Evolutionary conservation across 176 grass and related monocot genomes (phyloP).

Genomic region (Zoysia pacifica): DNA sequence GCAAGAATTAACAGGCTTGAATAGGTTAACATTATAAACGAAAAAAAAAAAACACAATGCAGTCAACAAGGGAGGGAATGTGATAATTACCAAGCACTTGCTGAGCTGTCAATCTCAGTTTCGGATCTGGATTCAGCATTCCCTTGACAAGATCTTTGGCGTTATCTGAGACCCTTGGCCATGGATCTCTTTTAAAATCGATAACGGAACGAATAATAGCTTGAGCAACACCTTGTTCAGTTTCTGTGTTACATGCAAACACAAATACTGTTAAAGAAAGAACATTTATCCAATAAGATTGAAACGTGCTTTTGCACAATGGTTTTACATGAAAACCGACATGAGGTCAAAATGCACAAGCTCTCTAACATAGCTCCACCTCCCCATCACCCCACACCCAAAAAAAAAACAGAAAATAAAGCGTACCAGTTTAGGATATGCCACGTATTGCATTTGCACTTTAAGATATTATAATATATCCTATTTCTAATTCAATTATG

Average conservation of each 20-base stretch:
- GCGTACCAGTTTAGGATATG: background rate
- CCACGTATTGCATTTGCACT: background rate
- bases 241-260: slow-evolving; percentile 63
- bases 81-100: slow-evolving; percentile 81
- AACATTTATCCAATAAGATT: slow-evolving; percentile 1
- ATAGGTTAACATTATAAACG: no score
- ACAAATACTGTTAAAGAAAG: slow-evolving; percentile 21
- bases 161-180: slow-evolving; percentile 89
- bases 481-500: background rate
- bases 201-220: slow-evolving; percentile 82
- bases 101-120: slow-evolving; percentile 67
- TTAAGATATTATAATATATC: background rate
- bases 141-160: slow-evolving; percentile 79
- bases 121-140: slow-evolving; percentile 88
- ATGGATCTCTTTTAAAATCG: slow-evolving; percentile 91
- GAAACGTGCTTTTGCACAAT: background rate
- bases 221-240: slow-evolving; percentile 93
- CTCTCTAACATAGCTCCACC: background rate
- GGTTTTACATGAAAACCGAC: background rate
- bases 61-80: background rate
- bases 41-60: slow-evolving; percentile 1
- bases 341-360: background rate
- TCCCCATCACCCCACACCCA: background rate
- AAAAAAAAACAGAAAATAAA: background rate
- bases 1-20: background rate